Conservation (phyloP, 2,329 filamentous ascomycete genomes). For the Pestalotiopsis sp. region DNA sequence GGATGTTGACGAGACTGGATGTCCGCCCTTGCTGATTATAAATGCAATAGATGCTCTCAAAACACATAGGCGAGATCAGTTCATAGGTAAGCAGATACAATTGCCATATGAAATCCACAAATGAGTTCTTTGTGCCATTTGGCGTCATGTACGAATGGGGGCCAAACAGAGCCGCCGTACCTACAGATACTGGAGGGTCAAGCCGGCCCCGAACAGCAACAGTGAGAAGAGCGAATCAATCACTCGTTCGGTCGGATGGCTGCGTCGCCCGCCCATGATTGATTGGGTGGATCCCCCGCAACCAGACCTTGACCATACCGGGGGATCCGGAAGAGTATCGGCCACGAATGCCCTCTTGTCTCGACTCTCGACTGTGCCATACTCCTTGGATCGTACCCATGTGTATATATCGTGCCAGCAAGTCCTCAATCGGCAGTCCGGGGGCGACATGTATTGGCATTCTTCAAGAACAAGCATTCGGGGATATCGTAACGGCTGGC, state of each 20-base stretch:
- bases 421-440: neutral
- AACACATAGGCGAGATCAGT: conserved; percentile 87
- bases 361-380: neutral
- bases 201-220: neutral
- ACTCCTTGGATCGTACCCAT: too few relatives aligned
- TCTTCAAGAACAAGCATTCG: neutral
- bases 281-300: neutral
- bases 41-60: conserved; percentile 58
- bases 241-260: neutral
- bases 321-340: conserved; percentile 5
- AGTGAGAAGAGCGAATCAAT: neutral
- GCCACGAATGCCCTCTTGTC: neutral
- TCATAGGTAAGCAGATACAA: conserved; percentile 61
- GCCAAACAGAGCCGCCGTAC: neutral
- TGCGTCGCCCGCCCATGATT: neutral
- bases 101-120: neutral
- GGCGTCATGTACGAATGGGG: neutral
- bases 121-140: neutral
- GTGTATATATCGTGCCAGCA: neutral
- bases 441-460: neutral
- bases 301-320: neutral
- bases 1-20: neutral
- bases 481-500: conserved; percentile 7
- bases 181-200: neutral
- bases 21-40: neutral